These are phyloP conservation scores for Paracoccidioides lutzii DNA, from an alignment of 2,329 filamentous ascomycete genomes.

Conservation along the genomic window DNA sequence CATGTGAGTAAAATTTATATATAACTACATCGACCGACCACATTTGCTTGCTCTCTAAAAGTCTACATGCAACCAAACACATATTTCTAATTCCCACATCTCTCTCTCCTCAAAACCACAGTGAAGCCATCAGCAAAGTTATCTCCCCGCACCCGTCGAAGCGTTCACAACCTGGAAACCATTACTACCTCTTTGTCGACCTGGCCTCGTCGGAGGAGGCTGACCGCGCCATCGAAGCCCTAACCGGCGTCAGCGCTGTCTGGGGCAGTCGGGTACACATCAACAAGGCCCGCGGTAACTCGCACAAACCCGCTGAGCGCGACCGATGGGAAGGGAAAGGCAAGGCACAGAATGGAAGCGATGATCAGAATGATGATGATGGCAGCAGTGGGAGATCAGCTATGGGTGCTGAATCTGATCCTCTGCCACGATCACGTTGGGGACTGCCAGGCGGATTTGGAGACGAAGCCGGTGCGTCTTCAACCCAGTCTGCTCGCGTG, in stretches of 20 bases:
- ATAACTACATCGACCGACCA: background rate
- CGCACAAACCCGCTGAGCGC: conserved; percentile 19
- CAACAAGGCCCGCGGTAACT: conserved; percentile 28
- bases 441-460: background rate
- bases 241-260: conserved; percentile 30
- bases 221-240: conserved; percentile 35
- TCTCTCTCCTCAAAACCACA: conserved; percentile 8
- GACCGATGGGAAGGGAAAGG: conserved; percentile 12
- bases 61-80: background rate
- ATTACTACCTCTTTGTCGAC: conserved; percentile 56
- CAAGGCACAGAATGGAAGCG: background rate
- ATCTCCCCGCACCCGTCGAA: conserved; percentile 49
- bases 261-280: conserved; percentile 30
- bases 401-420: background rate
- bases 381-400: background rate
- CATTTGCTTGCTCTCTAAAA: background rate
- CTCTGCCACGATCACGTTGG: background rate
- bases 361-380: background rate
- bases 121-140: conserved; percentile 37
- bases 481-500: background rate
- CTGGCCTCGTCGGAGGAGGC: conserved; percentile 44
- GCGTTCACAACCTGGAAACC: conserved; percentile 39
- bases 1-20: conserved; percentile 21
- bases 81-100: background rate
- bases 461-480: background rate